Conservation (phyloP, 768 basidiomycete genomes). For the Agaricus blazei region DNA sequence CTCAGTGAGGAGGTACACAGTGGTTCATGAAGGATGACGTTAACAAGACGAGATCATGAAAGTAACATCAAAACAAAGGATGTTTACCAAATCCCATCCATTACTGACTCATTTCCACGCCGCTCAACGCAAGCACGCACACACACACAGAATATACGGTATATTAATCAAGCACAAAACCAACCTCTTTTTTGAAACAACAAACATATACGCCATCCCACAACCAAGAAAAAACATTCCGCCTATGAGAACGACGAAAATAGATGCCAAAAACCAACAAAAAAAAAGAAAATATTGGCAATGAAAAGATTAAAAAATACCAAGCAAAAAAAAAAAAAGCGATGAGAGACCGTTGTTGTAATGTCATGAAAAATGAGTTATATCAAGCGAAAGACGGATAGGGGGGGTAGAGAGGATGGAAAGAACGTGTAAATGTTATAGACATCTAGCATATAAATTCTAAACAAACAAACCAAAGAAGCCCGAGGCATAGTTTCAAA, state of each 20-base stretch:
- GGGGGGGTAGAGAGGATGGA: too few species aligned
- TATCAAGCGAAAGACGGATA: too few species aligned
- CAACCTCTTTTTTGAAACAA: neutral
- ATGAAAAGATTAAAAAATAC: too few species aligned
- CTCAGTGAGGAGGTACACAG: neutral
- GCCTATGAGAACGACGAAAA: neutral
- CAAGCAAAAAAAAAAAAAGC: too few species aligned
- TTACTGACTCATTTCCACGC: neutral
- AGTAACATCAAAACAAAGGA: neutral
- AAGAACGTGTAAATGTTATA: too few species aligned
- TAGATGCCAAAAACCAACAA: too few species aligned
- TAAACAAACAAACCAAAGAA: neutral
- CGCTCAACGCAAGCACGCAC: neutral
- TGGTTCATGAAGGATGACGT: neutral
- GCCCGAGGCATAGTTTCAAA: neutral
- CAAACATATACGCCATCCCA: neutral
- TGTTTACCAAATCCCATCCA: too few species aligned
- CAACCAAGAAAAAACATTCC: neutral
- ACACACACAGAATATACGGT: too few species aligned
- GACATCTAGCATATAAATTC: neutral
- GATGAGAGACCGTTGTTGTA: too few species aligned
- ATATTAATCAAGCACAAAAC: too few species aligned
- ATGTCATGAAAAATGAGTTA: too few species aligned
- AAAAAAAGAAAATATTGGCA: too few species aligned
- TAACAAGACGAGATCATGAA: neutral